Evolutionary conservation across 2,329 filamentous ascomycete species (phyloP).

Genomic region (Fusarium hainanense): DNA sequence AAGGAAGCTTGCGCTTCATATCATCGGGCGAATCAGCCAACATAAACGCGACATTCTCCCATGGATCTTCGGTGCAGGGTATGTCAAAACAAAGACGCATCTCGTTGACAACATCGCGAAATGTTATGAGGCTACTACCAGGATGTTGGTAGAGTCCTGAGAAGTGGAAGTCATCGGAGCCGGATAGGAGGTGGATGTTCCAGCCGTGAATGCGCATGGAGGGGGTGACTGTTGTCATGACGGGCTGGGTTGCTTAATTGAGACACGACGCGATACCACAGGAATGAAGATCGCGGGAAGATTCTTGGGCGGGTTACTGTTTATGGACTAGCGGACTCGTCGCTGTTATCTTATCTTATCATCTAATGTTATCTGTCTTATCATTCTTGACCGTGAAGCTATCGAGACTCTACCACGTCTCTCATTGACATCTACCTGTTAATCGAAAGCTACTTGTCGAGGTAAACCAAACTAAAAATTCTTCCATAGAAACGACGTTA

Average conservation of each 20-base stretch:
- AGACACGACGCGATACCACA: neutral
- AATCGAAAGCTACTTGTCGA: too few species aligned
- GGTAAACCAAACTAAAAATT: too few species aligned
- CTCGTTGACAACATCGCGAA: slow-evolving; percentile 30
- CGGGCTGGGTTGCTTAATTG: neutral
- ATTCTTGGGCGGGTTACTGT: neutral
- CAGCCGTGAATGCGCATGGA: neutral
- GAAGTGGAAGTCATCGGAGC: neutral
- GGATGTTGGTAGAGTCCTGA: slow-evolving; percentile 5
- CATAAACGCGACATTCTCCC: slow-evolving; percentile 15
- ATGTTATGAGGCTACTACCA: slow-evolving; percentile 13
- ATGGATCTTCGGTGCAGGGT: neutral
- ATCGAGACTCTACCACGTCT: too few species aligned
- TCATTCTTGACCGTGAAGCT: fast-evolving
- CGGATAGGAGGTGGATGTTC: neutral
- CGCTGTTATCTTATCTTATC: neutral
- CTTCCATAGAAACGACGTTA: too few species aligned
- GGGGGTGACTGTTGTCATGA: neutral
- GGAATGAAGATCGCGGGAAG: neutral
- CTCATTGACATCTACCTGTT: too few species aligned
- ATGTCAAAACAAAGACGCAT: slow-evolving; percentile 35
- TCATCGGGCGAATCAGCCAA: neutral
- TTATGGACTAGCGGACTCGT: neutral
- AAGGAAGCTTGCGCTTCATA: neutral
- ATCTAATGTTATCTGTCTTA: neutral